Percentiles rank a stretch among this genome's conserved stretches.
These are phyloP conservation scores for Reticulascus tulasneorum DNA, from an alignment of 2,329 filamentous ascomycete genomes.

Conservation along the genomic window DNA sequence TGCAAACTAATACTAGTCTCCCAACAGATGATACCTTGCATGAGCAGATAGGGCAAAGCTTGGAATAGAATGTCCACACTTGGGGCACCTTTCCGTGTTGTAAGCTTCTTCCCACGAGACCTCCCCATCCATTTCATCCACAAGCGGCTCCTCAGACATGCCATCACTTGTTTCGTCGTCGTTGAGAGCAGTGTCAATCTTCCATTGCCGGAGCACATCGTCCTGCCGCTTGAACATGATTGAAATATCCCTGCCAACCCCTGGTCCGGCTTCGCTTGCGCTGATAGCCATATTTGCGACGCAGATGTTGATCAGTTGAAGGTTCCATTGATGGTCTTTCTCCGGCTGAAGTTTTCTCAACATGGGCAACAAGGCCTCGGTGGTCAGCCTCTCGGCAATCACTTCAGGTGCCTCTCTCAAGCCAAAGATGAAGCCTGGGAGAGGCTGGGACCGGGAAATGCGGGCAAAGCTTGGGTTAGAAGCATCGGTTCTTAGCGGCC, in stretches of 20 bases:
- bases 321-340: conserved; percentile 64
- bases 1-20: no score
- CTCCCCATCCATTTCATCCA: conserved; percentile 23
- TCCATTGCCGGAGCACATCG: conserved; percentile 64
- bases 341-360: conserved; percentile 72
- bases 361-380: conserved; percentile 64
- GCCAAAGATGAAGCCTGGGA: conserved; percentile 72
- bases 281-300: conserved; percentile 75
- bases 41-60: conserved; percentile 57
- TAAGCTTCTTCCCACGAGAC: conserved; percentile 22
- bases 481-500: conserved; percentile 30
- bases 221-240: conserved; percentile 79
- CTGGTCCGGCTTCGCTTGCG: conserved; percentile 45
- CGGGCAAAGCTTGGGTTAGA: conserved; percentile 61
- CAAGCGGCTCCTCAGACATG: conserved; percentile 15
- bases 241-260: conserved; percentile 70
- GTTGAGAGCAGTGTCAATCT: conserved; percentile 36
- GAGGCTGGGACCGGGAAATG: conserved; percentile 68
- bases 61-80: conserved; percentile 52
- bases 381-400: conserved; percentile 65
- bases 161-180: conserved; percentile 12
- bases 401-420: conserved; percentile 53
- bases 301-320: conserved; percentile 82
- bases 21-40: conserved; percentile 43
- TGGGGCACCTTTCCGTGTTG: conserved; percentile 29